phyloP scores from a whole-genome alignment of 352 stramenopile species.

The Phytopythium montanum region DNA sequence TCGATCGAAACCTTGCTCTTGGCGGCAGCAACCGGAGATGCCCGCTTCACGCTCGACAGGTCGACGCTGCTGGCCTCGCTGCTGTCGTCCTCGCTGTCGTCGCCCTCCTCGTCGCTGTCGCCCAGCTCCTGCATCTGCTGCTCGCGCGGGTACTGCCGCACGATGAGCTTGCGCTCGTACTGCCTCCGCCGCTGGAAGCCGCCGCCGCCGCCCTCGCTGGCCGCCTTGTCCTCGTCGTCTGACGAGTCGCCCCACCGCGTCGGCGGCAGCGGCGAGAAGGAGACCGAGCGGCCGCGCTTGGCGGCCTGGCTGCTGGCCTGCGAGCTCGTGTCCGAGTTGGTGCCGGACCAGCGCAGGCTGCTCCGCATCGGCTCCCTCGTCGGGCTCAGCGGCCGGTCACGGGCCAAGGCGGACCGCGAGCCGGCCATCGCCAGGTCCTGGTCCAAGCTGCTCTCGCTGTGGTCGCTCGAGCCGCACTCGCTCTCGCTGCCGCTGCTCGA shows the following conservation, averaged over 20 bases:
- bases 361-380: slow-evolving; percentile 4
- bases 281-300: slow-evolving; percentile 27
- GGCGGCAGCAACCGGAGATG: not conserved
- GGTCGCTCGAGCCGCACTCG: slow-evolving; percentile 30
- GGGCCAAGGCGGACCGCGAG: slow-evolving; percentile 2
- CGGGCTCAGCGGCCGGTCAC: slow-evolving; percentile 16
- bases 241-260: slow-evolving; percentile 6
- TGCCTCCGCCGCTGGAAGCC: not conserved
- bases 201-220: not conserved
- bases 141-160: slow-evolving; percentile 2
- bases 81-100: not conserved
- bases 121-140: slow-evolving; percentile 18
- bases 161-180: slow-evolving; percentile 3
- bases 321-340: slow-evolving; percentile 25
- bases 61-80: not conserved
- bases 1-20: slow-evolving; percentile 1
- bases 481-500: slow-evolving; percentile 36
- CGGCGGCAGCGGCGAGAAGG: slow-evolving; percentile 21
- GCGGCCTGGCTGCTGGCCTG: slow-evolving; percentile 17
- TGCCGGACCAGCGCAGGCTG: slow-evolving; percentile 11
- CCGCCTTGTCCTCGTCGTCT: slow-evolving; percentile 11
- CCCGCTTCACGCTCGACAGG: not conserved
- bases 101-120: slow-evolving; percentile 11
- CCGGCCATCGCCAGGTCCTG: slow-evolving; percentile 18
- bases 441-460: slow-evolving; percentile 16